Evolutionary conservation across 129 eudicot species (phyloP).

Genomic region (Tagetes erecta): DNA sequence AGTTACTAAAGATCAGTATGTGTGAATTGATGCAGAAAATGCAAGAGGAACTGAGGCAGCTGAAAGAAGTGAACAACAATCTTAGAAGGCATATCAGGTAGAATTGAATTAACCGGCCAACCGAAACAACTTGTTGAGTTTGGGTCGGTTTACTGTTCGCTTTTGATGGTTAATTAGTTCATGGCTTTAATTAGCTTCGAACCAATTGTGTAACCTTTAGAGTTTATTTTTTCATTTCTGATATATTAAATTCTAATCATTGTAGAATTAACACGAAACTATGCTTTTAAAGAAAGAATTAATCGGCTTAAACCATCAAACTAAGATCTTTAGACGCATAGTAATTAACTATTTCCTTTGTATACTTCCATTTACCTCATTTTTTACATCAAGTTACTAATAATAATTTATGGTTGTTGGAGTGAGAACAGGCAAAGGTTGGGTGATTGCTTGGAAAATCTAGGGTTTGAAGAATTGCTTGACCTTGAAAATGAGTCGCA

Average conservation of each 20-base stretch:
- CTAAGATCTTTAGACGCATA: not conserved
- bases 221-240: too few species aligned
- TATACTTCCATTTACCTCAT: too few species aligned
- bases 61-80: conserved; percentile 66
- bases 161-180: too few species aligned
- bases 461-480: conserved; percentile 53
- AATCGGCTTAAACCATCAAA: too few species aligned
- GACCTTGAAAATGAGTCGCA: conserved; percentile 68
- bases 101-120: not conserved
- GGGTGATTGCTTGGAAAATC: conserved; percentile 73
- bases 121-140: not conserved
- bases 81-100: conserved; percentile 74
- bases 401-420: conserved; percentile 7
- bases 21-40: conserved; percentile 51
- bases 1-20: not conserved
- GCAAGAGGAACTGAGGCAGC: conserved; percentile 73
- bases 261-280: too few species aligned
- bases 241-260: too few species aligned
- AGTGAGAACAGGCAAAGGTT: conserved; percentile 56
- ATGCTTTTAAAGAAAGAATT: too few species aligned
- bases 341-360: not conserved
- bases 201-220: too few species aligned
- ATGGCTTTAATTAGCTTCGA: too few species aligned
- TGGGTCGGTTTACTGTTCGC: too few species aligned
- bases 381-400: not conserved